Percentiles rank a stretch among this genome's conserved stretches.
Evolutionary conservation across 2,329 filamentous ascomycete species (phyloP).

Genomic region (Colletotrichum incanum): DNA sequence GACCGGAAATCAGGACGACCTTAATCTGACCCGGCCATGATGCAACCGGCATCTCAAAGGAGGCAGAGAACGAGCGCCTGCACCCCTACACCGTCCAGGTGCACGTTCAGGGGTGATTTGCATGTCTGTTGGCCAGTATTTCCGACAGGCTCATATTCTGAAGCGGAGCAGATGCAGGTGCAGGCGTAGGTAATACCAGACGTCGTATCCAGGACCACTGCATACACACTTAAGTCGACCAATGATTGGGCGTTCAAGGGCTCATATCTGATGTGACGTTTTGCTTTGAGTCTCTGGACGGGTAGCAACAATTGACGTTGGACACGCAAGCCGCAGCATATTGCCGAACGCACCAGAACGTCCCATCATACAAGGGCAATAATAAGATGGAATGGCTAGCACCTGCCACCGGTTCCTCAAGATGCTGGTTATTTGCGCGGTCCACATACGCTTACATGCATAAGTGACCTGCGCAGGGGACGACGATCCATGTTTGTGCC

Average conservation of each 20-base stretch:
- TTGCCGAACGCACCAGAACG: too few relatives aligned
- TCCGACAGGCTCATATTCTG: background rate
- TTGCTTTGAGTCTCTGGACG: background rate
- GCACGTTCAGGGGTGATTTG: conserved; percentile 11
- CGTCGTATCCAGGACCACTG: background rate
- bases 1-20: conserved; percentile 17
- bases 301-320: background rate
- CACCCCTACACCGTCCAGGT: background rate
- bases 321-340: background rate
- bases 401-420: too few relatives aligned
- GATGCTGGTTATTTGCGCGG: background rate
- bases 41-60: conserved; percentile 4
- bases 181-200: background rate
- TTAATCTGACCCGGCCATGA: conserved; percentile 8
- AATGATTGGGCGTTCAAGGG: background rate
- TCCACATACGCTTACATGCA: background rate
- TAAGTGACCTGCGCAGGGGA: background rate
- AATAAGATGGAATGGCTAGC: background rate
- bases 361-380: background rate
- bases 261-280: background rate
- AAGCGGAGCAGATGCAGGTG: background rate
- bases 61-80: background rate
- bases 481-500: background rate
- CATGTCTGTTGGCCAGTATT: conserved; percentile 15
- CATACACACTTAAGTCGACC: too few relatives aligned